Evolutionary conservation across 495 filamentous ascomycete genomes (phyloP).

Genomic region (Podospora anserina): DNA sequence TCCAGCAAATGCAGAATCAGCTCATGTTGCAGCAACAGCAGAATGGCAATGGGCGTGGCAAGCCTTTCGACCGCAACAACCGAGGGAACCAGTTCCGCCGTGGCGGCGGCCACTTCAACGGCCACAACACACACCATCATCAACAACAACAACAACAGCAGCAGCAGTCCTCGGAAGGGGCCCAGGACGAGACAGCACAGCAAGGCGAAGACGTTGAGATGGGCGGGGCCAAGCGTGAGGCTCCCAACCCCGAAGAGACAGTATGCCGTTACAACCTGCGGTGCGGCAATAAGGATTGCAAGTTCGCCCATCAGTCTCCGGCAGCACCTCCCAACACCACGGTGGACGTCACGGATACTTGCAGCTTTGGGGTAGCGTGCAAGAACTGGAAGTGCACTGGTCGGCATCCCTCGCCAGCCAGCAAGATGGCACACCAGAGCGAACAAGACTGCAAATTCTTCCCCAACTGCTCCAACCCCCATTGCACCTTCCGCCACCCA

Average conservation of each 20-base stretch:
- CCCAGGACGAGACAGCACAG: constrained; percentile 26
- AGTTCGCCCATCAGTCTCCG: constrained; percentile 90
- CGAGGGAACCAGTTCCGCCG: constrained; percentile 32
- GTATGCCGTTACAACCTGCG: constrained; percentile 82
- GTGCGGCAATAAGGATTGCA: constrained; percentile 86
- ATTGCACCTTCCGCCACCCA: constrained; percentile 86
- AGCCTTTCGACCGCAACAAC: constrained; percentile 71
- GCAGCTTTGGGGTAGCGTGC: constrained; percentile 84
- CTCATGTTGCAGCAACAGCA: constrained; percentile 60
- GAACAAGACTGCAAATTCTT: constrained; percentile 92
- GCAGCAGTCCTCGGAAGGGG: constrained; percentile 29
- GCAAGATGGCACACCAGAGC: constrained; percentile 68
- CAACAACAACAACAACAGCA: constrained; percentile 28
- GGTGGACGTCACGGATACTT: constrained; percentile 75
- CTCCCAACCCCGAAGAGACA: constrained; percentile 55
- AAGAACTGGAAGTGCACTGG: constrained; percentile 92
- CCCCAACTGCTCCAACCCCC: constrained; percentile 84
- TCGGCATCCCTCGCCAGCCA: constrained; percentile 87
- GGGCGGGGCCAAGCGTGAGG: constrained; percentile 46
- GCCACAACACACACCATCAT: constrained; percentile 30
- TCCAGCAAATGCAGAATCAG: constrained; percentile 61
- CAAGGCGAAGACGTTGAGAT: constrained; percentile 52
- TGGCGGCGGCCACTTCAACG: constrained; percentile 38
- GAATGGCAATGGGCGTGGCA: constrained; percentile 46
- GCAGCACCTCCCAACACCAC: constrained; percentile 74